Conservation (phyloP, 352 stramenopile species). For the Phytophthora sansomeana region DNA sequence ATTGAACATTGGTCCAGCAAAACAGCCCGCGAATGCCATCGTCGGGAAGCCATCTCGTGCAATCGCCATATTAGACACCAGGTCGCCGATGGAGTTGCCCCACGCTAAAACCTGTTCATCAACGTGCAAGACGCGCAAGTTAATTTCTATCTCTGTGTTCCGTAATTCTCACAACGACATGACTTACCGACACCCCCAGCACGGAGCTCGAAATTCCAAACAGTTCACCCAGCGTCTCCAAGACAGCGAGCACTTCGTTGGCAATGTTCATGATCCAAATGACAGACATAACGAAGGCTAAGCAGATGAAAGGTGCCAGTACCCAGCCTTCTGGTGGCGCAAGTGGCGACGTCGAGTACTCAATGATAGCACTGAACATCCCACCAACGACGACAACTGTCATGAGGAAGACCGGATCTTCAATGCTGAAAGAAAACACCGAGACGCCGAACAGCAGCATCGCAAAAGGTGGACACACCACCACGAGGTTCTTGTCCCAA, state of each 20-base stretch:
- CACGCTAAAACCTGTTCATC: constrained; percentile 68
- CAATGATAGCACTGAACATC: constrained; percentile 50
- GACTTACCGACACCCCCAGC: constrained; percentile 76
- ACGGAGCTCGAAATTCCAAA: constrained; percentile 84
- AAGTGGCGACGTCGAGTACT: constrained; percentile 52
- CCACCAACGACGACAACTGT: constrained; percentile 54
- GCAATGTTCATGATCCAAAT: constrained; percentile 91
- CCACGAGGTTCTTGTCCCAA: constrained; percentile 79
- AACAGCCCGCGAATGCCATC: constrained; percentile 87
- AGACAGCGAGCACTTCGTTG: constrained; percentile 75
- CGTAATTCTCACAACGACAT: background rate
- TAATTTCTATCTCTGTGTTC: constrained; percentile 1
- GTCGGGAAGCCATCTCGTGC: constrained; percentile 81
- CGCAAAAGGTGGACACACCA: constrained; percentile 70
- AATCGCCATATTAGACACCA: constrained; percentile 85
- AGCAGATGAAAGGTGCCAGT: constrained; percentile 65
- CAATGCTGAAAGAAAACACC: constrained; percentile 58
- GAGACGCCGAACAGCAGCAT: constrained; percentile 66
- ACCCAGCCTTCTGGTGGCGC: constrained; percentile 56
- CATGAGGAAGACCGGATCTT: constrained; percentile 56
- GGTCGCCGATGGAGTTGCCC: constrained; percentile 83
- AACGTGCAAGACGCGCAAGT: constrained; percentile 16
- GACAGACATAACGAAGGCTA: constrained; percentile 88
- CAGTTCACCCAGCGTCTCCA: constrained; percentile 76
- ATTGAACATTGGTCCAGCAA: constrained; percentile 86